Base-by-base conservation (phyloP, 179 eudicot genomes). In the Nepenthes alata region DNA sequence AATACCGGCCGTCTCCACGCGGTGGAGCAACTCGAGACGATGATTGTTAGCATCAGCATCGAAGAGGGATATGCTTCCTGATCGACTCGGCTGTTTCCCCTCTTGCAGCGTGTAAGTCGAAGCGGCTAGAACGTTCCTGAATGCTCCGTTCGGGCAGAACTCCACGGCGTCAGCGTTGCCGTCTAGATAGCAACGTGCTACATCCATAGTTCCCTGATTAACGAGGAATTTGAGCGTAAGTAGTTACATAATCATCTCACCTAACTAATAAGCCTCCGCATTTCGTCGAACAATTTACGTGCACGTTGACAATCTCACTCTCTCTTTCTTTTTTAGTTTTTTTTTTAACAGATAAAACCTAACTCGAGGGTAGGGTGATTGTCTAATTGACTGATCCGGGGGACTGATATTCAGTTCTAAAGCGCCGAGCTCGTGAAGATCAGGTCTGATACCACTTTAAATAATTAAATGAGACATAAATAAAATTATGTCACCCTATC, bases 81-180 rank as follows among this genome's bases (percentile, higher is more conserved):
- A 65, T 56, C 96, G 78, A 58, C 72, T 76, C 41, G 96, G 95
- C 36, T 13, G 69, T 53, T 84, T 83, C 6, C 86, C 88, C 74
- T 88, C 97, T 60, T 78, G 85, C 53, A 91, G 81, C 9, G 75
- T 85, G 70, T 93, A 93, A 3, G 98, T 93, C 6, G 86, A 78
- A 37, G 87, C 93, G 11, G 95, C 93, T 58, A 93, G 80, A 37
- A 89, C 74, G 57, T 71, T 66, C 69, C 75, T 78, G 69, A 83
- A 87, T 10, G 90, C 75, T 0, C 69, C 72, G 12, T 83, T 84
- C 2, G 95, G 93, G 59, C 97, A 93, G 72, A 93, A 93, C 83
- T 93, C 98, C 10, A 89, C 98, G 3, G 85, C 90, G 37, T 93
- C 97, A 2, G 91, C 85, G 68, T 89, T 89, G 2, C 97, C 98